Conservation (phyloP, 169 alveolate genomes). For the Plasmodium gaboni region DNA sequence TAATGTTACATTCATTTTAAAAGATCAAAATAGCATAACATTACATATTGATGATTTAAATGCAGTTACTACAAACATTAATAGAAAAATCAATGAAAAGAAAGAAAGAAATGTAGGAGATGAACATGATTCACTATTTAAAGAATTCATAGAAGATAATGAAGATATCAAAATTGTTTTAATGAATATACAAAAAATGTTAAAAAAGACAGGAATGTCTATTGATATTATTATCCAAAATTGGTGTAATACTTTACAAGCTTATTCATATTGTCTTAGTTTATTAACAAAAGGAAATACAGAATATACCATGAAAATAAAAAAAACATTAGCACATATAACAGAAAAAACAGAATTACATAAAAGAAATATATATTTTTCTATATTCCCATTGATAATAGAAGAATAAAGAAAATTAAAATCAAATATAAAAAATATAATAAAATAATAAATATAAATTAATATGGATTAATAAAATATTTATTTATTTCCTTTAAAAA, state of each 20-base stretch:
- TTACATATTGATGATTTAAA: slow-evolving; percentile 62
- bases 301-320: slow-evolving; percentile 56
- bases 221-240: slow-evolving; percentile 73
- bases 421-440: not conserved
- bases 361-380: slow-evolving; percentile 56
- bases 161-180: slow-evolving; percentile 48
- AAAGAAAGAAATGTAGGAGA: not conserved
- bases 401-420: slow-evolving; percentile 27
- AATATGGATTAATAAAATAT: not conserved
- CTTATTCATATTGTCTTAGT: slow-evolving; percentile 59
- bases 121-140: slow-evolving; percentile 1
- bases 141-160: slow-evolving; percentile 11
- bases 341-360: slow-evolving; percentile 48
- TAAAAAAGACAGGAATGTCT: slow-evolving; percentile 70
- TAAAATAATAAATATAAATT: too few species aligned
- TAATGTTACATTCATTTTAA: slow-evolving; percentile 43
- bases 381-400: slow-evolving; percentile 58
- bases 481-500: not conserved
- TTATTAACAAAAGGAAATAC: slow-evolving; percentile 67
- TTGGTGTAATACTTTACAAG: slow-evolving; percentile 74
- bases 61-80: slow-evolving; percentile 55
- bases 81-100: slow-evolving; percentile 10
- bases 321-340: slow-evolving; percentile 28
- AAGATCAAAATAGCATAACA: slow-evolving; percentile 51
- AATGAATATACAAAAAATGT: slow-evolving; percentile 27